Evolutionary conservation across 306 rosid genomes (phyloP).

Genomic region (Prosopis cineraria): DNA sequence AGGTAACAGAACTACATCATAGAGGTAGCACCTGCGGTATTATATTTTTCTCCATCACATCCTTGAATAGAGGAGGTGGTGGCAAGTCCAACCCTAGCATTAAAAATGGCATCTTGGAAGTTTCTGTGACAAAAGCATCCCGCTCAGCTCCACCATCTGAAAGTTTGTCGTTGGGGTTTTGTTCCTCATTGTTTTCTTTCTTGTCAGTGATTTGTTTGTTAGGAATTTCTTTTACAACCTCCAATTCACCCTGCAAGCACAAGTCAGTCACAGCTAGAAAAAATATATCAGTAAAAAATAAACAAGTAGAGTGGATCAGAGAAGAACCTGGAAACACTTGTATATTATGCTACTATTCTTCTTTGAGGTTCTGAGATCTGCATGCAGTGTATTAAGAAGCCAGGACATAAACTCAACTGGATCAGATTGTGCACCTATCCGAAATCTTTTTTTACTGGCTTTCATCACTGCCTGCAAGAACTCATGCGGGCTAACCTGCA

Average conservation of each 20-base stretch:
- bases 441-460: slow-evolving; percentile 88
- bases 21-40: slow-evolving; percentile 82
- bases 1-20: not conserved
- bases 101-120: slow-evolving; percentile 85
- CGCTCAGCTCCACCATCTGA: slow-evolving; percentile 54
- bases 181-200: slow-evolving; percentile 60
- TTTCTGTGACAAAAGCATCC: slow-evolving; percentile 49
- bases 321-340: slow-evolving; percentile 86
- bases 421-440: slow-evolving; percentile 89
- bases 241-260: slow-evolving; percentile 83
- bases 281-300: slow-evolving; percentile 26
- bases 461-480: slow-evolving; percentile 98
- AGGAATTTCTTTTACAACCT: slow-evolving; percentile 89
- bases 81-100: slow-evolving; percentile 99
- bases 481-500: slow-evolving; percentile 95
- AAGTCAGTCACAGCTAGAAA: slow-evolving; percentile 32
- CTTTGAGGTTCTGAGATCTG: slow-evolving; percentile 79
- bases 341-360: slow-evolving; percentile 80
- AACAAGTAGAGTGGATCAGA: slow-evolving; percentile 9
- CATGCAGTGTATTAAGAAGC: slow-evolving; percentile 92
- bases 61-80: slow-evolving; percentile 96
- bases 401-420: slow-evolving; percentile 97
- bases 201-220: slow-evolving; percentile 56
- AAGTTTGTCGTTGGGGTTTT: slow-evolving; percentile 40
- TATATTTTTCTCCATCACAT: slow-evolving; percentile 97